Base-by-base conservation (phyloP, 495 filamentous ascomycete genomes). In the Neurospora sp. region DNA sequence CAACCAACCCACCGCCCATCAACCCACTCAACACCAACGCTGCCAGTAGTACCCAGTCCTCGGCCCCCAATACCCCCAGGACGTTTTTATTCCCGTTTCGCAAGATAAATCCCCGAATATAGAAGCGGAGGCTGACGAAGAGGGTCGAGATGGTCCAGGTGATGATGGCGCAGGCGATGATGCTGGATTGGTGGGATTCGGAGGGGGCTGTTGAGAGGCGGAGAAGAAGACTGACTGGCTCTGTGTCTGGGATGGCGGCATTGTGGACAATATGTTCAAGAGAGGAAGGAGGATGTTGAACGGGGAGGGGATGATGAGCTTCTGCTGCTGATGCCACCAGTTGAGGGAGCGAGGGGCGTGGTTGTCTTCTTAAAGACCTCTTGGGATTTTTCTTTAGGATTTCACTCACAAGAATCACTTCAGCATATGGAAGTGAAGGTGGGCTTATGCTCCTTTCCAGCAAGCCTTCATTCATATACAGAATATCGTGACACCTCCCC, bases 11-110 rank as follows among this genome's bases (percentile, higher is more conserved):
- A 11, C 27, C 70, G 73, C 20, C 66, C 73, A 40, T 77, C 14
- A 75, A 75, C 6, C 62, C 77, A 5, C 75, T 74, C 23, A 79
- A 76, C 16, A 73, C 74, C 42, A 78, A 69, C 1, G 76, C 74
- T 2, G 74, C 39, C 10, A 81, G 37, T 10, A 78, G 77, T 10
- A 76, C 54, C 79, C 78, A 81, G 75, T 81, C 78, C 39, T 81
- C 79, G 5, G 72, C 69, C 4, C 74, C 75, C 18, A 79, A n/a
- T 10, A 46, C 44, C 6, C 31, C 31, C 31, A 35, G 31, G 31
- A 35, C 31, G 31, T 35, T 35, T 35, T 35, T 35, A 35, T 35
- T 35, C 31, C 31, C 31, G 31, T 35, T 35, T 35, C 4, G 35
- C 37, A 78, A 42, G 3, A 80, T 69, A 7, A 69, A 35, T 1